Conservation (phyloP, 257 asterid genomes). For the Lavandula angustifolia region DNA sequence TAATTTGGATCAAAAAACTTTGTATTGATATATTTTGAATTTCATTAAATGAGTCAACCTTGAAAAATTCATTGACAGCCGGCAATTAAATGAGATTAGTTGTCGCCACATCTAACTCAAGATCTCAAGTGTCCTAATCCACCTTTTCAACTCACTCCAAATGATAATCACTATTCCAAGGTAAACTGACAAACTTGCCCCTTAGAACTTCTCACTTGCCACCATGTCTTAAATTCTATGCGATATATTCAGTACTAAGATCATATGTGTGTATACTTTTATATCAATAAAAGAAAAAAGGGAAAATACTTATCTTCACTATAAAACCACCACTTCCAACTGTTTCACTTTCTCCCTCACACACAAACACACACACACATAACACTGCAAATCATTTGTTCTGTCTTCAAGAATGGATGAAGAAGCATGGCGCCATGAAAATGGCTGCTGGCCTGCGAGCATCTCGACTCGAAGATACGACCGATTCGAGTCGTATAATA, state of each 20-base stretch:
- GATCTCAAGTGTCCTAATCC: constrained; percentile 13
- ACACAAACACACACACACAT: not conserved
- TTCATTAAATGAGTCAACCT: constrained; percentile 23
- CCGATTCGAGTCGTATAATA: constrained; percentile 33
- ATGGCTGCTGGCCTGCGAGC: constrained; percentile 41
- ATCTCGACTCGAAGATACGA: constrained; percentile 39
- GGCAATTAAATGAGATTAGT: constrained; percentile 30
- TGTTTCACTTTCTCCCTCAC: constrained; percentile 14
- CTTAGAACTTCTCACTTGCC: constrained; percentile 21
- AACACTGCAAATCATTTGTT: not conserved
- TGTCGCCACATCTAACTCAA: constrained; percentile 18
- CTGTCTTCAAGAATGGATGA: constrained; percentile 33
- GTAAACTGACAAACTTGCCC: constrained; percentile 25
- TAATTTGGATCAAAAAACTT: too few species aligned
- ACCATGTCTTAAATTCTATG: not conserved
- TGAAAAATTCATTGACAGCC: constrained; percentile 28
- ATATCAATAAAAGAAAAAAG: not conserved
- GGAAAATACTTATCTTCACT: constrained; percentile 15
- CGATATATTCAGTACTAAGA: constrained; percentile 11
- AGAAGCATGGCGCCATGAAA: constrained; percentile 40
- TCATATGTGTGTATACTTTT: not conserved
- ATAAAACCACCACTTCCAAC: constrained; percentile 31
- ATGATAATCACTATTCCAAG: constrained; percentile 7
- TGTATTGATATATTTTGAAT: not conserved
- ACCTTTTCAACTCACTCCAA: constrained; percentile 22